These are phyloP conservation scores for Oryza longistaminata DNA, from an alignment of 176 grass and related monocot genomes.

Conservation along the genomic window DNA sequence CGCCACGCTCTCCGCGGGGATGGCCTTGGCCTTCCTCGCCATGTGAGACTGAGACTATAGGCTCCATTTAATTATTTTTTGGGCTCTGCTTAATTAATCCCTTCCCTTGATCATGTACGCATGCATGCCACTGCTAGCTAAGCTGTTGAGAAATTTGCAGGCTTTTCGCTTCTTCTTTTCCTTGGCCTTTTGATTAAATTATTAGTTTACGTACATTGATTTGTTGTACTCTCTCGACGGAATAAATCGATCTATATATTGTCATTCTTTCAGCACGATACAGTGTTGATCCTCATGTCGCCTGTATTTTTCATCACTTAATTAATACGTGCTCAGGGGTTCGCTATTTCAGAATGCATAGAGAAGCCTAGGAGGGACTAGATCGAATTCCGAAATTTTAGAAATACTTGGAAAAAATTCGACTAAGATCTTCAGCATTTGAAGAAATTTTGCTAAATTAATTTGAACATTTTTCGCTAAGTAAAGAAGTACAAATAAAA, in stretches of 20 bases:
- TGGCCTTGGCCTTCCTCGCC: conserved; percentile 31
- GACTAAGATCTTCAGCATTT: no score
- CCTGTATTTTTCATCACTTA: no score
- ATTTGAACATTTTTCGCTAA: no score
- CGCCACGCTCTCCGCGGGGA: conserved; percentile 36
- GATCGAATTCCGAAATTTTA: no score
- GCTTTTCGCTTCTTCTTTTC: background rate
- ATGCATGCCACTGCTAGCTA: background rate
- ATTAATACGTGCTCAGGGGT: no score
- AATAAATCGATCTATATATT: background rate
- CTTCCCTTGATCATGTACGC: background rate
- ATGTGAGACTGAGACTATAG: conserved; percentile 46
- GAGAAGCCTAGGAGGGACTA: no score
- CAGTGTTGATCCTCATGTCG: no score
- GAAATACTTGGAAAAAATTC: no score
- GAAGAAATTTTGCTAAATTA: no score
- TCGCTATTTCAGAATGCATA: no score
- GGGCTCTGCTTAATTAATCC: background rate
- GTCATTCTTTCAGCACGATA: background rate
- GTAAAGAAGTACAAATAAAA: no score
- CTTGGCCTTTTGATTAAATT: background rate
- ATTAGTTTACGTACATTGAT: background rate
- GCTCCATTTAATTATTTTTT: no score
- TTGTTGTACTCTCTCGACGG: background rate
- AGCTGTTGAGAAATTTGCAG: background rate